Conservation (phyloP, 192 early-diverging fungal genomes). For the Coemansia sp. region DNA sequence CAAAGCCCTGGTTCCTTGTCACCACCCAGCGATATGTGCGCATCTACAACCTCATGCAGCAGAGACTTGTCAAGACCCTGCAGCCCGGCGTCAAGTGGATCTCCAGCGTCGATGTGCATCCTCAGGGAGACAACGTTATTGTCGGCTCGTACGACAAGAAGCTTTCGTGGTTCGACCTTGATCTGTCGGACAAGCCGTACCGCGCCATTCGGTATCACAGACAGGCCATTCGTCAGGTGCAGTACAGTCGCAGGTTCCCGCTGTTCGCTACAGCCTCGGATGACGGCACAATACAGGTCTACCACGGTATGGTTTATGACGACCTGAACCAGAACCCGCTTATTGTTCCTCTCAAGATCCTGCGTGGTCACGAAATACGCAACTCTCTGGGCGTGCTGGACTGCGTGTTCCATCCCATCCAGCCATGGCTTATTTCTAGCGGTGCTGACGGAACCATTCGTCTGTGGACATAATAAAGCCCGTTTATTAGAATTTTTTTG, state of each 20-base stretch:
- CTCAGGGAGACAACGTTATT: slow-evolving; percentile 92
- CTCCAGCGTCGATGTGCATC: slow-evolving; percentile 91
- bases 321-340: slow-evolving; percentile 96
- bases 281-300: slow-evolving; percentile 91
- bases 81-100: slow-evolving; percentile 90
- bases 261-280: slow-evolving; percentile 92
- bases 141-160: slow-evolving; percentile 95
- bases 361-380: slow-evolving; percentile 74
- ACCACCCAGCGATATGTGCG: slow-evolving; percentile 93
- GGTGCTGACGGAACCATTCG: slow-evolving; percentile 89
- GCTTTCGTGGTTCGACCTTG: slow-evolving; percentile 96
- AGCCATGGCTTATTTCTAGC: slow-evolving; percentile 94
- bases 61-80: slow-evolving; percentile 83
- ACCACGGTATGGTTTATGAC: slow-evolving; percentile 98
- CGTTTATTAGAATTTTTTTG: background rate
- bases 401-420: slow-evolving; percentile 91
- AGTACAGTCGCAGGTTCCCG: slow-evolving; percentile 85
- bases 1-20: slow-evolving; percentile 88
- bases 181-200: slow-evolving; percentile 90
- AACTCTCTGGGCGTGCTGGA: slow-evolving; percentile 78
- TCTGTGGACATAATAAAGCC: slow-evolving; percentile 70
- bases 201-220: slow-evolving; percentile 88
- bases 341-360: slow-evolving; percentile 96
- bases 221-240: slow-evolving; percentile 84
- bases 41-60: slow-evolving; percentile 89